These are phyloP conservation scores for Nigrospora osmanthi DNA, from an alignment of 2,329 filamentous ascomycete genomes.

Conservation along the genomic window DNA sequence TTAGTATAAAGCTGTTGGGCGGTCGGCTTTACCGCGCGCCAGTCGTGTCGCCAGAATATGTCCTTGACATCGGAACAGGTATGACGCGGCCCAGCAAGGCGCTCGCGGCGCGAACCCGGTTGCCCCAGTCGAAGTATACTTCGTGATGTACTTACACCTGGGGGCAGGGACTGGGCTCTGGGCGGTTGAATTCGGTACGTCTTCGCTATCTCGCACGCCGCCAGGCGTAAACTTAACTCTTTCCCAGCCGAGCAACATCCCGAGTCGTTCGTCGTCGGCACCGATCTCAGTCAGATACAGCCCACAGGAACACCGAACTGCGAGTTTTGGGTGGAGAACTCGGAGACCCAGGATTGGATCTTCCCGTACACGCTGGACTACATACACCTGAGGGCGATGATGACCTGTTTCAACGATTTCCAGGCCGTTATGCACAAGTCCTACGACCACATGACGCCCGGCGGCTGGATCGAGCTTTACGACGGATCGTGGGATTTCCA, in stretches of 20 bases:
- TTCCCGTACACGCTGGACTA: conserved; percentile 2
- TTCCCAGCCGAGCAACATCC: background rate
- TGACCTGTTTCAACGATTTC: conserved; percentile 1
- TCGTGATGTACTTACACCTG: background rate
- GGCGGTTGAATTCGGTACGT: background rate
- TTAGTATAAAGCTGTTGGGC: no score
- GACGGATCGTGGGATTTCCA: background rate
- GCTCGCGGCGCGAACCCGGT: no score
- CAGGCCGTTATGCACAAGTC: background rate
- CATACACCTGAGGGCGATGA: background rate
- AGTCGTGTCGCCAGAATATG: no score
- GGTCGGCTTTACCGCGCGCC: no score
- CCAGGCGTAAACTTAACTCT: no score
- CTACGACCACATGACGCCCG: background rate
- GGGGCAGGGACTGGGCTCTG: background rate
- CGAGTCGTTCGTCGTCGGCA: background rate
- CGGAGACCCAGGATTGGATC: background rate
- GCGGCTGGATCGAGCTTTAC: conserved; percentile 1
- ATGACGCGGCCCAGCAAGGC: no score
- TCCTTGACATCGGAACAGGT: no score
- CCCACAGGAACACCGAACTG: background rate
- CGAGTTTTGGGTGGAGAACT: conserved; percentile 1
- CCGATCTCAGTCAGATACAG: conserved; percentile 2
- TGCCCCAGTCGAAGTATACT: no score
- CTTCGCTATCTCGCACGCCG: background rate